Conservation (phyloP, 176 grass and related monocot species). For the Aegilops speltoides region DNA sequence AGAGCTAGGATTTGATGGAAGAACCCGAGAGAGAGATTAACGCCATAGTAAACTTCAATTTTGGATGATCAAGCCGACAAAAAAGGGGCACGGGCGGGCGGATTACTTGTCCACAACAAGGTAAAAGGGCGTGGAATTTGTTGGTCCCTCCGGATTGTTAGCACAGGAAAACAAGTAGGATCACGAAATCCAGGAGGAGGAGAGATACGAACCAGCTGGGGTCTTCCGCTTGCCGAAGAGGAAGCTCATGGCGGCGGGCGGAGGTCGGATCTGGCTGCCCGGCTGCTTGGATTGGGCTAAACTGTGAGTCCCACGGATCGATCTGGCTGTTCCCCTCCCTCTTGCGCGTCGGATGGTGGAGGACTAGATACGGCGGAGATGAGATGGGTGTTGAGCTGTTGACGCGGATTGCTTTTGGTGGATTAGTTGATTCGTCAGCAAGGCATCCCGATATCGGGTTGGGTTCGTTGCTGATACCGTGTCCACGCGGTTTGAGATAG, state of each 20-base stretch:
- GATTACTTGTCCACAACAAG: not conserved
- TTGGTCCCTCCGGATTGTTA: not conserved
- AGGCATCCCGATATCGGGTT: not conserved
- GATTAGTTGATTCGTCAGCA: not conserved
- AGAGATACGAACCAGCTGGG: conserved; percentile 49
- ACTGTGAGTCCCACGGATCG: not conserved
- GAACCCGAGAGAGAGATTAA: not conserved
- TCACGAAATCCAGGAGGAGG: not conserved
- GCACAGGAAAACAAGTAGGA: not conserved
- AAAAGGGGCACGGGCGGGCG: not conserved
- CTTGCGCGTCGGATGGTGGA: not conserved
- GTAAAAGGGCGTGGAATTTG: not conserved
- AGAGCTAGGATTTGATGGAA: not conserved
- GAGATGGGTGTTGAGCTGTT: not conserved
- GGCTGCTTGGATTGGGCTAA: not conserved
- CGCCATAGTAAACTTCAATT: not conserved
- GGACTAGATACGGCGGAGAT: not conserved
- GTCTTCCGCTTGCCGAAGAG: conserved; percentile 88
- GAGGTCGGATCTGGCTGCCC: not conserved
- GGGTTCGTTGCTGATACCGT: not conserved
- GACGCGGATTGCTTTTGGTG: not conserved
- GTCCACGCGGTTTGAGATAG: not conserved
- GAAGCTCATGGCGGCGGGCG: conserved; percentile 67
- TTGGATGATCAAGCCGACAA: not conserved
- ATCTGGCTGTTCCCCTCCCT: not conserved